A percentile compares a stretch with the other conserved stretches of the same genome.
Evolutionary conservation across 306 rosid species (phyloP).

Genomic region (Quillaja saponaria): DNA sequence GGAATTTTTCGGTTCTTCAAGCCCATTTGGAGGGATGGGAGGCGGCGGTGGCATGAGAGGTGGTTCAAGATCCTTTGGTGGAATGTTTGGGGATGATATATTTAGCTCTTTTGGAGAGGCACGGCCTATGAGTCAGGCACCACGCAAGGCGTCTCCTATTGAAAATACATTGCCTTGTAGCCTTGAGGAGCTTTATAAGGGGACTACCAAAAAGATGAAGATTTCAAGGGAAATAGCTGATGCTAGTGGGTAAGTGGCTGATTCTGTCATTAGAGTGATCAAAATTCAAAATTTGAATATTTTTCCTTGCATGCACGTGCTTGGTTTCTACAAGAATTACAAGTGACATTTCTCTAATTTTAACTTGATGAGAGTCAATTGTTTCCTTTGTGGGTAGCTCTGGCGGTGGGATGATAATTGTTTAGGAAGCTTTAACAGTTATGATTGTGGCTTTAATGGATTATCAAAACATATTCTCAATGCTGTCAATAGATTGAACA

Average conservation of each 20-base stretch:
- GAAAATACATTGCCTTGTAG: slow-evolving; percentile 65
- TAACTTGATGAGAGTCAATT: too few species aligned
- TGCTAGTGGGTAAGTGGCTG: slow-evolving; percentile 69
- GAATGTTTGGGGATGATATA: slow-evolving; percentile 67
- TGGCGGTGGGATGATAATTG: too few species aligned
- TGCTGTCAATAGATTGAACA: too few species aligned
- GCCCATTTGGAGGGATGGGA: slow-evolving; percentile 75
- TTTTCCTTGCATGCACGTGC: too few species aligned
- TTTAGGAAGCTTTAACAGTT: too few species aligned
- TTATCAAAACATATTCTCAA: too few species aligned
- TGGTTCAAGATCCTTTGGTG: slow-evolving; percentile 66
- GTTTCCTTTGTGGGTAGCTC: too few species aligned
- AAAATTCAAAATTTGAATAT: not conserved
- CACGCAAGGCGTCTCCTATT: slow-evolving; percentile 63
- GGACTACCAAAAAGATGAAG: slow-evolving; percentile 81
- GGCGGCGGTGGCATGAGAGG: slow-evolving; percentile 55
- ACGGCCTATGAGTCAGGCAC: slow-evolving; percentile 63
- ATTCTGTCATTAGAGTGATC: too few species aligned
- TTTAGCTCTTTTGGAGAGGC: slow-evolving; percentile 65
- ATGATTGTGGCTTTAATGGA: too few species aligned
- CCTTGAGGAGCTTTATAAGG: slow-evolving; percentile 84
- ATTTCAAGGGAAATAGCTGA: slow-evolving; percentile 75
- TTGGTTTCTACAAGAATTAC: too few species aligned
- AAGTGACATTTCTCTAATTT: too few species aligned
- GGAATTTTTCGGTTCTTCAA: slow-evolving; percentile 71